Evolutionary conservation across 257 asterid genomes (phyloP).

Genomic region (Plantago elongata): DNA sequence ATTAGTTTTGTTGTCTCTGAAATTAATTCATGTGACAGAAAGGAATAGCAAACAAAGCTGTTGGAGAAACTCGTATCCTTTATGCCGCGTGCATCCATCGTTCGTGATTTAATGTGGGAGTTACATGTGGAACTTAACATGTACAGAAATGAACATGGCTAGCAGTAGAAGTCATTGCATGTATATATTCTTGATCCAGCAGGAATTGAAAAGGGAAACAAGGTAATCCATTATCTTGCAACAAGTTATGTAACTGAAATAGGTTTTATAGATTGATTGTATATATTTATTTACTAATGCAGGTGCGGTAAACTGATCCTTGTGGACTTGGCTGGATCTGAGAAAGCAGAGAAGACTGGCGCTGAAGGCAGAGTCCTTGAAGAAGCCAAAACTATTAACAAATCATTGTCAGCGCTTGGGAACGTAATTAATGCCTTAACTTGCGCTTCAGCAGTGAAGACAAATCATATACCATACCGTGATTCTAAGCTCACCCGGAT

Average conservation of each 20-base stretch:
- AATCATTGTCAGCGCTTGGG: slow-evolving; percentile 81
- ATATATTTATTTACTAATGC: slow-evolving; percentile 3
- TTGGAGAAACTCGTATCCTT: slow-evolving; percentile 88
- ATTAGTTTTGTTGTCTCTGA: slow-evolving; percentile 16
- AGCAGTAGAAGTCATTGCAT: slow-evolving; percentile 92
- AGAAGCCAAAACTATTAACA: slow-evolving; percentile 88
- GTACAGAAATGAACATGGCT: slow-evolving; percentile 68
- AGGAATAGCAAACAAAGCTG: slow-evolving; percentile 84
- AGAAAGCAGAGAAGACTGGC: slow-evolving; percentile 84
- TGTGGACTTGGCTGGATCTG: slow-evolving; percentile 91
- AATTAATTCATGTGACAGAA: slow-evolving; percentile 36
- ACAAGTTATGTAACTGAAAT: slow-evolving; percentile 1
- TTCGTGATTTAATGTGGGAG: slow-evolving; percentile 8
- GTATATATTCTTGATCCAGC: slow-evolving; percentile 51
- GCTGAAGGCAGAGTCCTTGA: slow-evolving; percentile 90
- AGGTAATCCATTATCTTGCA: slow-evolving; percentile 33
- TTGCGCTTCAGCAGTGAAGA: slow-evolving; percentile 39
- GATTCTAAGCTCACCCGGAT: slow-evolving; percentile 88
- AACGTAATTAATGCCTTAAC: slow-evolving; percentile 85
- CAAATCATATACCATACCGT: slow-evolving; percentile 72
- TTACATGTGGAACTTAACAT: slow-evolving; percentile 27
- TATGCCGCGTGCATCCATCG: slow-evolving; percentile 1
- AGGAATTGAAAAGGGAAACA: slow-evolving; percentile 48
- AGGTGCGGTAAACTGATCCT: slow-evolving; percentile 75
- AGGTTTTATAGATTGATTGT: slow-evolving; percentile 15